Evolutionary conservation across 2,329 filamentous ascomycete genomes (phyloP).

Genomic region (Fusarium sp.): DNA sequence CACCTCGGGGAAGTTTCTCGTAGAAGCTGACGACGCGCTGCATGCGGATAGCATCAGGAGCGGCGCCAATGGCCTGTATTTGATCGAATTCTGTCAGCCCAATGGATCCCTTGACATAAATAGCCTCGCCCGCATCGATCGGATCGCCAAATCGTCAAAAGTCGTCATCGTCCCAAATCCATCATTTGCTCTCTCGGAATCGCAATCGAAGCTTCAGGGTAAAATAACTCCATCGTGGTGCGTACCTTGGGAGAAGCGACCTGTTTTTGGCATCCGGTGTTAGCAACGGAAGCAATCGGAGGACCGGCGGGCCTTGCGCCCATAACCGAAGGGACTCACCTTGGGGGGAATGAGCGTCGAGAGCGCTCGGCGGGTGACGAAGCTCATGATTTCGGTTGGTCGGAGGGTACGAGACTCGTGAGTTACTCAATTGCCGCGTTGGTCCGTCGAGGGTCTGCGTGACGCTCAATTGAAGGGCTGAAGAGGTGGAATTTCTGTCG

Average conservation of each 20-base stretch:
- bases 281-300: slow-evolving; percentile 57
- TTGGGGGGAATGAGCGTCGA: slow-evolving; percentile 99
- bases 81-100: slow-evolving; percentile 55
- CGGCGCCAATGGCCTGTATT: slow-evolving; percentile 89
- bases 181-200: slow-evolving; percentile 28
- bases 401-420: slow-evolving; percentile 43
- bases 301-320: slow-evolving; percentile 44
- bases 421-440: slow-evolving; percentile 49
- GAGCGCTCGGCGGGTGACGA: slow-evolving; percentile 89
- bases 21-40: slow-evolving; percentile 98
- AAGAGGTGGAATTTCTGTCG: slow-evolving; percentile 47
- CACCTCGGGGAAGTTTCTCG: slow-evolving; percentile 95
- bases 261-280: slow-evolving; percentile 61
- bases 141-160: slow-evolving; percentile 25
- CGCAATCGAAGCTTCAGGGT: slow-evolving; percentile 25
- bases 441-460: slow-evolving; percentile 52
- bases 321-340: slow-evolving; percentile 70
- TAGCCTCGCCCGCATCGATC: slow-evolving; percentile 26
- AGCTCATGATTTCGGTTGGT: slow-evolving; percentile 83
- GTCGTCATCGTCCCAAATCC: slow-evolving; percentile 26
- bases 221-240: slow-evolving; percentile 21
- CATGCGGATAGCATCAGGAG: slow-evolving; percentile 97
- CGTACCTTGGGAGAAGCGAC: slow-evolving; percentile 87
- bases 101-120: slow-evolving; percentile 29
- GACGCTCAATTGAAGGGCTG: slow-evolving; percentile 55